Percentiles rank a stretch among this genome's conserved stretches.
Evolutionary conservation across 495 filamentous ascomycete species (phyloP).

Genomic region (Viridothelium virens): DNA sequence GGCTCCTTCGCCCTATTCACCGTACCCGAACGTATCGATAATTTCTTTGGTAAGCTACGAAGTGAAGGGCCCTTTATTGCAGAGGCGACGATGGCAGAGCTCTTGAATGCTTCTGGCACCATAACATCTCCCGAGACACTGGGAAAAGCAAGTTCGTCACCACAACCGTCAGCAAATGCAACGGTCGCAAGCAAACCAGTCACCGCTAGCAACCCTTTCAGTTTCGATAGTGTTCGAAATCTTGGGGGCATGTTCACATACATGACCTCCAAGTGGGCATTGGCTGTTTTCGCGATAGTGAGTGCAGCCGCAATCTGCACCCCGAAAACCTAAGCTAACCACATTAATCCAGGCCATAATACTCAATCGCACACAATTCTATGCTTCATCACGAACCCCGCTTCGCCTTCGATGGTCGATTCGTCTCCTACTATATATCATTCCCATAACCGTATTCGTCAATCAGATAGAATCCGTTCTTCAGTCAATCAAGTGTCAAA

Average conservation of each 20-base stretch:
- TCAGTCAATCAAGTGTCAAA: constrained; percentile 87
- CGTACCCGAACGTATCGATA: constrained; percentile 56
- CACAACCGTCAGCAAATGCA: constrained; percentile 32
- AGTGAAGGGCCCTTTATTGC: constrained; percentile 54
- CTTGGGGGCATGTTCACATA: constrained; percentile 88
- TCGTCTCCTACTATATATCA: constrained; percentile 62
- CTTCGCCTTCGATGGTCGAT: constrained; percentile 62
- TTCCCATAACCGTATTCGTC: constrained; percentile 67
- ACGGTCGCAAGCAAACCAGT: background rate
- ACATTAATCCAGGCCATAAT: constrained; percentile 55
- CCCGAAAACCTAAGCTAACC: constrained; percentile 17
- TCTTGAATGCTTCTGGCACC: constrained; percentile 31
- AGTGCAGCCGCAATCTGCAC: constrained; percentile 19
- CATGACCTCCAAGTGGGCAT: constrained; percentile 86
- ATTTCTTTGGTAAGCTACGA: constrained; percentile 40
- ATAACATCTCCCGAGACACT: constrained; percentile 24
- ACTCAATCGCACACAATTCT: constrained; percentile 86
- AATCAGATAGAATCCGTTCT: constrained; percentile 61
- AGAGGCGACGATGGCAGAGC: constrained; percentile 40
- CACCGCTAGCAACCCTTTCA: constrained; percentile 16
- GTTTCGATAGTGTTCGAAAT: constrained; percentile 43
- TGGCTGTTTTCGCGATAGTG: constrained; percentile 73
- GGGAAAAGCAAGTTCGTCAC: constrained; percentile 29
- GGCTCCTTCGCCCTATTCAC: constrained; percentile 50
- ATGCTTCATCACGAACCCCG: constrained; percentile 75